phyloP scores from a whole-genome alignment of 192 early-diverging fungal genomes.

The Pilaira anomala region DNA sequence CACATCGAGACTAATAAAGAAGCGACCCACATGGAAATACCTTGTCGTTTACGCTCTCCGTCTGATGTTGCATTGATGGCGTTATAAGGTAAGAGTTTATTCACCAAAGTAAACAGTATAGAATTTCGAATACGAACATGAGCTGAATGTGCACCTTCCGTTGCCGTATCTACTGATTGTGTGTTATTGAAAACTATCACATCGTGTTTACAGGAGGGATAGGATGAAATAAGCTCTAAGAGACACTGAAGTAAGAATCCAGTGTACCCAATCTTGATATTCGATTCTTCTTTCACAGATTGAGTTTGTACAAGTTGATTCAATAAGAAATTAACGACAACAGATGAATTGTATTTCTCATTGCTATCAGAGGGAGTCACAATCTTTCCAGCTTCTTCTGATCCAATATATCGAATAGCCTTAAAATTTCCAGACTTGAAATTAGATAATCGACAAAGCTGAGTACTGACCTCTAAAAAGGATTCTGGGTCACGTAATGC shows the following conservation, averaged over 20 bases:
- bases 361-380: background rate
- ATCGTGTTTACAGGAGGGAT: conserved; percentile 74
- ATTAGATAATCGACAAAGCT: conserved; percentile 54
- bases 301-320: conserved; percentile 19
- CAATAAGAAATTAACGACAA: conserved; percentile 22
- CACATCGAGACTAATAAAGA: conserved; percentile 61
- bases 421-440: conserved; percentile 49
- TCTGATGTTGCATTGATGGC: conserved; percentile 43
- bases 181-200: conserved; percentile 54
- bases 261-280: conserved; percentile 42
- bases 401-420: conserved; percentile 49
- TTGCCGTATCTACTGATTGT: background rate
- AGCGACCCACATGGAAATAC: conserved; percentile 64
- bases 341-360: background rate
- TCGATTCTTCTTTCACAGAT: conserved; percentile 18
- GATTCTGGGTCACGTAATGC: conserved; percentile 65
- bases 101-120: conserved; percentile 59
- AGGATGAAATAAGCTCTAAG: conserved; percentile 80
- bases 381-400: too few species aligned
- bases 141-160: too few species aligned
- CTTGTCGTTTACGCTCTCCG: conserved; percentile 50
- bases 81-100: conserved; percentile 62
- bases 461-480: conserved; percentile 61
- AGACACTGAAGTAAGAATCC: conserved; percentile 84
- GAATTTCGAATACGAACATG: conserved; percentile 37